Evolutionary conservation across 352 stramenopile genomes (phyloP), one percentile per base, ranked within the genome.

Genomic region (Phytophthora sp.): DNA sequence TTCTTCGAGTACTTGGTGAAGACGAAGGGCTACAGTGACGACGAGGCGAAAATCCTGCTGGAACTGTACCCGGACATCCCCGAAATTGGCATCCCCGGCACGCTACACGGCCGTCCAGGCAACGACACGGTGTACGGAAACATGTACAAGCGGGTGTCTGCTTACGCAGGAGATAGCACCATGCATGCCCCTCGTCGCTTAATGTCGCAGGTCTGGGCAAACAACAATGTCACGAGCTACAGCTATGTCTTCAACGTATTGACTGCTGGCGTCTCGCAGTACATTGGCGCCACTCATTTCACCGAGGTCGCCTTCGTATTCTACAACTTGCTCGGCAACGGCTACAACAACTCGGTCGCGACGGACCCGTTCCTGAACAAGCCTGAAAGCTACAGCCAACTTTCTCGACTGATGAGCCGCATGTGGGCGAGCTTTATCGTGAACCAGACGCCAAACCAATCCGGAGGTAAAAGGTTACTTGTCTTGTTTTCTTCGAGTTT

Each of bases 171-270:
- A 4, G 62, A 76, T 20, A 20, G 20, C 10, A 24, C 15, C 3
- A 67, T 76, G 42, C 62, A 76, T 17, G 67, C 62, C 4, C 43
- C 41, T 11, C 56, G 67, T 0, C 56, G 67, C 8, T 76, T 38
- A 39, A 39, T 62, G 62, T 53, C 67, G 1, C 17, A 76, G 26
- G 26, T 55, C 10, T 72, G 66, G 67, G 62, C 67, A 2, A 21
- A 12, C 41, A 59, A 70, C 57, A 32, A 60, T 28, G 4, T 69
- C 3, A 21, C 56, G 8, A 73, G 63, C 55, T 76, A 66, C 50
- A 76, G 51, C 46, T 76, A 76, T 35, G 11, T 62, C 6, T 73
- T 76, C 27, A 64, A 72, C 24, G 62, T 76, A 15, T 38, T 72
- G 13, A 18, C 46, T 15, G 48, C 37, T 12, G 66, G 66, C 2